Percentiles rank a stretch among this genome's conserved stretches.
Evolutionary conservation across 306 rosid species (phyloP).

Genomic region (Trifolium pratense): DNA sequence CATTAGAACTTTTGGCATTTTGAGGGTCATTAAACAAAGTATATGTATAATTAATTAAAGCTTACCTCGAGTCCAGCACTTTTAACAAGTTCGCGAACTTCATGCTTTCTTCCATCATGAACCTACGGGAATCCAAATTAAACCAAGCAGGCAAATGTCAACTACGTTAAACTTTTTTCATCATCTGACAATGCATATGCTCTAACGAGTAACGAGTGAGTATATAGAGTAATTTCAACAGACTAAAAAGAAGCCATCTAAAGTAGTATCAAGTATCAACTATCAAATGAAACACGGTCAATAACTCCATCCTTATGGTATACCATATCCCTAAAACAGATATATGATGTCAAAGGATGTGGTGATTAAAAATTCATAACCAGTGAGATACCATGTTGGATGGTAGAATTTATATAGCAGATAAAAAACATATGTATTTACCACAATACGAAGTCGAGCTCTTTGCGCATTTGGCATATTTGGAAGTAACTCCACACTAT

Average conservation of each 20-base stretch:
- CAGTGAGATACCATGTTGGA: neutral
- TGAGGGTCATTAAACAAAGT: conserved; percentile 1
- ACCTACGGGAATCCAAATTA: conserved; percentile 61
- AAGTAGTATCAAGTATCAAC: no score
- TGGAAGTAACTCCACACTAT: conserved; percentile 80
- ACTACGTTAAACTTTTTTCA: conserved; percentile 24
- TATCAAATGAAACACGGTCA: conserved; percentile 27
- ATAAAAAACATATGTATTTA: conserved; percentile 43
- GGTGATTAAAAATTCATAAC: conserved; percentile 5
- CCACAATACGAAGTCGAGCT: conserved; percentile 88
- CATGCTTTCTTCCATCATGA: conserved; percentile 98
- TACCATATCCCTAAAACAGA: conserved; percentile 9
- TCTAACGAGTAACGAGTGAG: no score
- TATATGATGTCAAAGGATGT: neutral
- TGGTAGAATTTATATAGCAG: conserved; percentile 26
- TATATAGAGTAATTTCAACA: conserved; percentile 27
- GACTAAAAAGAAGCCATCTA: conserved; percentile 20
- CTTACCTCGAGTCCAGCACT: conserved; percentile 89
- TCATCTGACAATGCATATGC: conserved; percentile 12
- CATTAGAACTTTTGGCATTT: conserved; percentile 16
- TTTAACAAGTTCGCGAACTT: conserved; percentile 94
- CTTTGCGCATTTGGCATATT: conserved; percentile 67
- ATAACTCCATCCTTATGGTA: neutral
- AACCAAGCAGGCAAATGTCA: conserved; percentile 44
- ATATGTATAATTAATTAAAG: conserved; percentile 38